Conservation (phyloP, 106 monocot genomes). For the Dendrobium officinale region DNA sequence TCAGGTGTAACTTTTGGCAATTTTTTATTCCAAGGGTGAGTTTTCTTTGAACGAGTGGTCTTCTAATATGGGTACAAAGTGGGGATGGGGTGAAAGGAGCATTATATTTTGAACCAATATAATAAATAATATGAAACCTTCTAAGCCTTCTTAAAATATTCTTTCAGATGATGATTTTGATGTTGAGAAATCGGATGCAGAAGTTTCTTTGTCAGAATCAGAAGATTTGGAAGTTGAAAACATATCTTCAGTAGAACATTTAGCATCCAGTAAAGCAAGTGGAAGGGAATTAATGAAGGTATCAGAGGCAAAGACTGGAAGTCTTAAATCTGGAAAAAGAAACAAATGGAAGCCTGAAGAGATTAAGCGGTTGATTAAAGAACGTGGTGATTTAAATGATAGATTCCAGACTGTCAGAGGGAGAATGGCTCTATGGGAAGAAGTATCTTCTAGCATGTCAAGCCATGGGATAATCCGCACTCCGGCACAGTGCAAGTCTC, state of each 20-base stretch:
- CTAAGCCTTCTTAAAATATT: neutral
- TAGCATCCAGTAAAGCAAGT: conserved; percentile 5
- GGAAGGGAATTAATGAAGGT: conserved; percentile 12
- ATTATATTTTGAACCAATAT: neutral
- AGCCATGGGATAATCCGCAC: conserved; percentile 56
- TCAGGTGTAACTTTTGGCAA: neutral
- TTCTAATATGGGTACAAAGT: neutral
- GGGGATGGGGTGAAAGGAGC: neutral
- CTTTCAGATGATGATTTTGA: conserved; percentile 28
- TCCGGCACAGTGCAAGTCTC: conserved; percentile 92
- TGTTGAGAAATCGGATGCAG: conserved; percentile 12
- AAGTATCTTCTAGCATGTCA: conserved; percentile 53
- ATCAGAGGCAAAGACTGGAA: conserved; percentile 12
- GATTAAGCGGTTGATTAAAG: conserved; percentile 66
- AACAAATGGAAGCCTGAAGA: conserved; percentile 98
- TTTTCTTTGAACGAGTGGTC: neutral
- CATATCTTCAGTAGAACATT: conserved; percentile 13
- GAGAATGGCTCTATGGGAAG: conserved; percentile 96
- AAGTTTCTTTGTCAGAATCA: conserved; percentile 19
- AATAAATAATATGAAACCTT: neutral
- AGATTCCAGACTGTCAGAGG: conserved; percentile 68
- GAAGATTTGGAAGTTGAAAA: conserved; percentile 23
- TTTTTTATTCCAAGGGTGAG: conserved; percentile 6
- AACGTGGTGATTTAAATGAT: conserved; percentile 62
- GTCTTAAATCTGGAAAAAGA: conserved; percentile 27